Conservation (phyloP, 106 monocot genomes). For the Vanilla planifolia region DNA sequence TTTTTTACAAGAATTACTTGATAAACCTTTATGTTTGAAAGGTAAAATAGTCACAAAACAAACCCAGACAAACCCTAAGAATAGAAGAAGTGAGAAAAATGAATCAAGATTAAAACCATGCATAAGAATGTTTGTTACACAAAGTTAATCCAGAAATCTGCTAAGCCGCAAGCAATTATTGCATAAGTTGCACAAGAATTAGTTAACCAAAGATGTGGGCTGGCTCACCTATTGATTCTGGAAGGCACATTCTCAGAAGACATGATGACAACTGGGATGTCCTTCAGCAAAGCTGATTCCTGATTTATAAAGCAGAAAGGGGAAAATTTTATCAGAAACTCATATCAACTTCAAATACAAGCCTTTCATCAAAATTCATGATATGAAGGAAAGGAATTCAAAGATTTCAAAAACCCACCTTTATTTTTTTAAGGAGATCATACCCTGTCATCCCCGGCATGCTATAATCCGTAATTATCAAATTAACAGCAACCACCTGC, state of each 20-base stretch:
- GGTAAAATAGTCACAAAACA: too few species aligned
- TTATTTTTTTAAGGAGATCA: conserved; percentile 78
- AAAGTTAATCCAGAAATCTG: too few species aligned
- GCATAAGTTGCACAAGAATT: too few species aligned
- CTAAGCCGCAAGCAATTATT: too few species aligned
- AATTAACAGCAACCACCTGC: conserved; percentile 70
- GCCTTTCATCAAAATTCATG: background rate
- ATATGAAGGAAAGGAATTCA: background rate
- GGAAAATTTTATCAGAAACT: background rate
- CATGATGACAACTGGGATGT: conserved; percentile 94
- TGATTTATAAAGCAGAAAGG: conserved; percentile 13
- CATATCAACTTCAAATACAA: background rate
- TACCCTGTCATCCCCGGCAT: conserved; percentile 93
- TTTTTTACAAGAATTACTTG: too few species aligned
- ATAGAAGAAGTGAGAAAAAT: too few species aligned
- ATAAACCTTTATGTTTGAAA: too few species aligned
- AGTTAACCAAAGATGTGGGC: too few species aligned
- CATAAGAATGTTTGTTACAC: too few species aligned
- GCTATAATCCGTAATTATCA: conserved; percentile 75
- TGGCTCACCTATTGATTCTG: conserved; percentile 70
- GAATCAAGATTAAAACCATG: too few species aligned
- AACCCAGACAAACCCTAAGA: too few species aligned
- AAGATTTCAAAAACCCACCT: conserved; percentile 35
- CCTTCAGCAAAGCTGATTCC: conserved; percentile 70
- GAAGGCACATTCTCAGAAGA: conserved; percentile 93